Base-by-base conservation (phyloP, 352 stramenopile species). In the Pseudoperonospora humuli region DNA sequence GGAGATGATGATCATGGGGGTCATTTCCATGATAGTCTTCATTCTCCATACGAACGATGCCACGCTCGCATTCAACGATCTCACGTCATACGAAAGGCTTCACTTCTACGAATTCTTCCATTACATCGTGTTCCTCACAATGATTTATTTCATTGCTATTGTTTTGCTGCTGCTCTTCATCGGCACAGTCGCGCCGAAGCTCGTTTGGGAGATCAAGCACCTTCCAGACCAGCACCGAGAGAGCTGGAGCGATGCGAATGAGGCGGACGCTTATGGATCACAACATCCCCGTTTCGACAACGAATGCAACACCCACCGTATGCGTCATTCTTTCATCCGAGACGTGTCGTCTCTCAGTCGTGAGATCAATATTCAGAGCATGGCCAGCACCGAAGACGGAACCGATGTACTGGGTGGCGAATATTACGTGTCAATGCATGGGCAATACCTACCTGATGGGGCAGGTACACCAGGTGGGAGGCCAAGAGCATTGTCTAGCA, bases 81-180 rank as follows among this genome's bases (percentile, higher is more conserved):
- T 93, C 28, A 72, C 74, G 2, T 39, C 46, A 3, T 60, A 58
- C 1, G 74, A 88, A 39, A 71, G 83, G 40, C 75, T 93, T 10
- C 81, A 91, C 48, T 86, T 93, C 41, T 86, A 88, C 62, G 81
- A 93, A 52, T 91, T 93, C 42, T 93, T 93, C 66, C 81, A 93
- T 68, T 93, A 93, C 43, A 73, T 93, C 21, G 76, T 93, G 32
- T 93, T 93, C 47, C 63, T 93, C 14, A 90, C 78, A 5, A 89
- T 89, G 67, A 86, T 93, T 40, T 93, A 90, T 70, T 93, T 87
- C 46, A 90, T 93, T 33, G 13, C 74, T 13, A 89, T 93, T 48
- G 75, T 93, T 49, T 41, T 93, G 18, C 62, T 88, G 21, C 64
- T 93, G 28, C 57, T 93, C 7, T 85, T 93, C 44, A 73, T 90